Evolutionary conservation across 1,284 basidiomycete species (phyloP), one percentile per base, ranked within the genome.

Genomic region (Apiotrichum domesticum): DNA sequence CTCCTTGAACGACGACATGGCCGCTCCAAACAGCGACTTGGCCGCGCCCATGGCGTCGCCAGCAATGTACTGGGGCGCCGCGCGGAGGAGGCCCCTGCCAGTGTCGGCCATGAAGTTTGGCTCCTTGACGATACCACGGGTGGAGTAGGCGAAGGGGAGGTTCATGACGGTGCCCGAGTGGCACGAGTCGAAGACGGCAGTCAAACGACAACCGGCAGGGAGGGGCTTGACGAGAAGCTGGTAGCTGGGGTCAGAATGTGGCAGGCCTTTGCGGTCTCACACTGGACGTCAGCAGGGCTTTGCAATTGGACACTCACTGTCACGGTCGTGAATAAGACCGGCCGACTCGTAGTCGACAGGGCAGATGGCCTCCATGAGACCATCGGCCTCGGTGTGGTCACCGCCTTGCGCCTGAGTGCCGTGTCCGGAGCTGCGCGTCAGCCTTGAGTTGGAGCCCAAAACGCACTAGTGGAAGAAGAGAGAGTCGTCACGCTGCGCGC

Each of bases 51-150:
- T 79, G 68, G 90, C 83, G 68, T 96, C 90, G 13, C 63, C 63
- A 29, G 81, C 81, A 10, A 73, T 52, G 52, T 72, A 74, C 42
- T 63, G 64, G 59, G 70, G 64, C 7, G 72, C 75, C 11, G 72
- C 70, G 11, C 62, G 82, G 29, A 90, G 72, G 7, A 90, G 76
- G 9, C 86, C 87, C 69, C 87, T 83, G 6, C 87, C 89, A 6
- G 88, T 87, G 70, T 87, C 88, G 4, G 84, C 81, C 3, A 84
- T 83, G 15, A 90, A 78, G 72, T 94, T 93, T 40, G 91, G 90
- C 71, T 94, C 91, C 75, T 96, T 96, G 74, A 96, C 80, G 70
- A 89, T 93, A 50, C 93, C 93, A 77, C 94, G 88, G 7, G 91
- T 95, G 32, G 90, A 88, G 78, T 96, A 96, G 68, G 76, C 67